Conservation (phyloP, 139 green algal genomes). For the Auxenochlorella pyrenoidosa region DNA sequence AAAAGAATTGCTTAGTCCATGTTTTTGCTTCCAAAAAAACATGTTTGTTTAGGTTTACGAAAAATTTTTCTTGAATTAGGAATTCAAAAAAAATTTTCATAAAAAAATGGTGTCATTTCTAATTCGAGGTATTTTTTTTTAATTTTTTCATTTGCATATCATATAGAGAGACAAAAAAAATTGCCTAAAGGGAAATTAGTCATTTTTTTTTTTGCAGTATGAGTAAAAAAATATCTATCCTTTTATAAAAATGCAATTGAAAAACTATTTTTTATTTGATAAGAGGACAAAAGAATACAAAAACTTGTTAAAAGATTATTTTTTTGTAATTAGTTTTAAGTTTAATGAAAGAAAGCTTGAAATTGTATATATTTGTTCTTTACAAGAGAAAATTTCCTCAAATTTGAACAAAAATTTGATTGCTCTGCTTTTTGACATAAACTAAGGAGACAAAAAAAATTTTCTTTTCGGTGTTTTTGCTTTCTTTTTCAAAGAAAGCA, state of each 20-base stretch:
- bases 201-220: neutral
- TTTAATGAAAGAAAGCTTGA: conserved; percentile 28
- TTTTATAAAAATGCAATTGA: neutral
- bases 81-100: neutral
- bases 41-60: neutral
- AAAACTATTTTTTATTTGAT: no score
- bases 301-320: neutral
- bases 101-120: conserved; percentile 8
- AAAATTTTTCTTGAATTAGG: no score
- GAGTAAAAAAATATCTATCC: neutral
- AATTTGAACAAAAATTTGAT: neutral
- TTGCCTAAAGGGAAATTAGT: no score
- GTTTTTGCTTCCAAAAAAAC: neutral
- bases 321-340: conserved; percentile 5
- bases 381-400: neutral
- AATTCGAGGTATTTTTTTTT: neutral
- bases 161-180: conserved; percentile 24
- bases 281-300: neutral
- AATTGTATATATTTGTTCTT: neutral
- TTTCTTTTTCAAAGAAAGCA: no score
- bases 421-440: conserved; percentile 38
- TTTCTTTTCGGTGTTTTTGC: no score
- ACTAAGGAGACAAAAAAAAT: conserved; percentile 36
- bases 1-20: conserved; percentile 17
- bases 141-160: conserved; percentile 1